Conservation (phyloP, 306 rosid genomes). For the Prunus dulcis region DNA sequence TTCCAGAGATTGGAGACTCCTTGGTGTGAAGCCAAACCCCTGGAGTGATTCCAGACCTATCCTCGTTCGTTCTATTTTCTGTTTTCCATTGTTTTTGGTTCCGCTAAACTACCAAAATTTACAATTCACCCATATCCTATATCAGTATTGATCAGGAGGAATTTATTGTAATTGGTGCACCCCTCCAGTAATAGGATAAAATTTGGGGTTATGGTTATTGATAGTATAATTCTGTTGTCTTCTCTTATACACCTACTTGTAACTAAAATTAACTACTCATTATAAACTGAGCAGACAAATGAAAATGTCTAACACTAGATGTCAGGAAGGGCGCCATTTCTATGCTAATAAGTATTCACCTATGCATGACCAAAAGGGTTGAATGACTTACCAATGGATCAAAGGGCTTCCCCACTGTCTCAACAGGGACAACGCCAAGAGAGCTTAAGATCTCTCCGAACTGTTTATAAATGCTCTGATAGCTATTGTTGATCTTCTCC, state of each 20-base stretch:
- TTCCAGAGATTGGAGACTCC: no score
- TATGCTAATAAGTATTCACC: constrained; percentile 7
- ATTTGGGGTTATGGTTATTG: neutral
- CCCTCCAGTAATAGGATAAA: neutral
- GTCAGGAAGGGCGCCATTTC: neutral
- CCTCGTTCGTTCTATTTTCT: no score
- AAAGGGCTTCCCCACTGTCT: constrained; percentile 80
- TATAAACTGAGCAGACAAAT: neutral
- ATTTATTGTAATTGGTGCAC: neutral
- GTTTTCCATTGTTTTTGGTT: no score
- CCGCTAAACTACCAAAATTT: no score
- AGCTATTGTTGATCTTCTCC: constrained; percentile 85
- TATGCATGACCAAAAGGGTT: constrained; percentile 5
- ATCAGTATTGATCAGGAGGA: constrained; percentile 5
- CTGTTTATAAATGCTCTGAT: constrained; percentile 89
- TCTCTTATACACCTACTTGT: neutral
- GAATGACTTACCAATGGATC: constrained; percentile 83
- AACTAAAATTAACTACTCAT: neutral
- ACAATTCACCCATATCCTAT: no score
- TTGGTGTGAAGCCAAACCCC: no score
- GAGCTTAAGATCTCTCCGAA: constrained; percentile 70
- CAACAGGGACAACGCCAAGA: constrained; percentile 76
- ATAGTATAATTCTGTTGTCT: neutral
- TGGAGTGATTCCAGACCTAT: no score
- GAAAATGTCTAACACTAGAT: neutral